phyloP scores from a whole-genome alignment of 805 yeast species.

The Pichia cephalocereana region DNA sequence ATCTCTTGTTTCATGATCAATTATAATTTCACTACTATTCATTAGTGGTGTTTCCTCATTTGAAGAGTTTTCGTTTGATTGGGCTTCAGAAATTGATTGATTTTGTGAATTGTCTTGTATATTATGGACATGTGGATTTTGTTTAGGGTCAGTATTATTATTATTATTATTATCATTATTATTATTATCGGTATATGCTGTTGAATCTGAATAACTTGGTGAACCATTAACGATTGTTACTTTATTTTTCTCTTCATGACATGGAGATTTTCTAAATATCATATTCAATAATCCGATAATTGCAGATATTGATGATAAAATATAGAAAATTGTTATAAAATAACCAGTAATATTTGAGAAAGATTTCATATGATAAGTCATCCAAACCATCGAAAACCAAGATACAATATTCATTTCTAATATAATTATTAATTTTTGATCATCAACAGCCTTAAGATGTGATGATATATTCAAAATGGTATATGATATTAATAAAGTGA shows the following conservation, averaged over 20 bases:
- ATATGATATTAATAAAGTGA: slow-evolving; percentile 48
- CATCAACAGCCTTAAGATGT: slow-evolving; percentile 40
- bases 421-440: slow-evolving; percentile 49
- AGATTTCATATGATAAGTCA: slow-evolving; percentile 40
- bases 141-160: no score
- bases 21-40: slow-evolving; percentile 13
- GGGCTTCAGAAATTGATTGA: background rate
- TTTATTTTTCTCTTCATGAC: background rate
- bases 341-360: slow-evolving; percentile 48
- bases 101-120: slow-evolving; percentile 4
- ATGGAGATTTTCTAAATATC: slow-evolving; percentile 1
- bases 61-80: background rate
- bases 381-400: slow-evolving; percentile 49
- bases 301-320: slow-evolving; percentile 37
- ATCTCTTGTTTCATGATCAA: slow-evolving; percentile 21
- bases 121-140: slow-evolving; percentile 1
- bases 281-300: slow-evolving; percentile 32
- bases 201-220: background rate
- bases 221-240: background rate
- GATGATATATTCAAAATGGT: slow-evolving; percentile 39
- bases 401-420: slow-evolving; percentile 43
- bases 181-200: no score
- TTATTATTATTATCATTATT: no score
- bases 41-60: slow-evolving; percentile 6
- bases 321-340: slow-evolving; percentile 36